Percentiles rank a stretch among this genome's conserved stretches.
Conservation (phyloP, 192 early-diverging fungal genomes). For the Entophlyctis luteolus region DNA sequence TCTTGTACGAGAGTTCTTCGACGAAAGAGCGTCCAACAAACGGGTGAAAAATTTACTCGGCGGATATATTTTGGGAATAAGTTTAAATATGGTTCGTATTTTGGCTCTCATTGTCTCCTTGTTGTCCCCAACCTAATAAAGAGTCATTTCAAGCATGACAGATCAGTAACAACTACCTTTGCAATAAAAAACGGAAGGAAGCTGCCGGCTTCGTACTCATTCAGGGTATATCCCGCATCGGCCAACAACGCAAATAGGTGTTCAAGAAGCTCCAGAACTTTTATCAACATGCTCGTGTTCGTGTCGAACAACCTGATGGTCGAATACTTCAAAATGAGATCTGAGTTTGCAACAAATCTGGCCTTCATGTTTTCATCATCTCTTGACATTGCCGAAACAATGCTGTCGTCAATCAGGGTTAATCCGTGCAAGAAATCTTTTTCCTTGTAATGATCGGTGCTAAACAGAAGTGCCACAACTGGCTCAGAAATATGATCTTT, state of each 20-base stretch:
- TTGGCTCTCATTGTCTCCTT: conserved; percentile 77
- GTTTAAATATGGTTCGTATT: conserved; percentile 67
- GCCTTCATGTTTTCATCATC: conserved; percentile 49
- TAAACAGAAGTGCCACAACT: conserved; percentile 64
- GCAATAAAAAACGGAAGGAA: conserved; percentile 71
- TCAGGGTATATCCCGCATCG: conserved; percentile 56
- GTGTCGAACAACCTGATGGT: conserved; percentile 89
- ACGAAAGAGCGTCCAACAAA: conserved; percentile 68
- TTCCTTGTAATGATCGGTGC: conserved; percentile 83
- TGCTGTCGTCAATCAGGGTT: conserved; percentile 62
- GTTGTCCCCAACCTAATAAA: conserved; percentile 70
- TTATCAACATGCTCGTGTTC: conserved; percentile 82
- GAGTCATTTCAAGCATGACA: not conserved
- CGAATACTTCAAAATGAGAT: conserved; percentile 80
- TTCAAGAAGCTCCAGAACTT: conserved; percentile 77
- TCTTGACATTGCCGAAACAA: conserved; percentile 37
- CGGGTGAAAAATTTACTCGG: conserved; percentile 71
- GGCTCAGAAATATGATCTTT: conserved; percentile 56
- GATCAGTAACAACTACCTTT: conserved; percentile 42
- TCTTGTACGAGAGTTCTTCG: conserved; percentile 74
- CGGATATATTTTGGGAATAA: conserved; percentile 71
- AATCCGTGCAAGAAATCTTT: conserved; percentile 70
- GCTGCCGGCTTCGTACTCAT: conserved; percentile 76
- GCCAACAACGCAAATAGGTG: conserved; percentile 66
- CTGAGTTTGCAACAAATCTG: conserved; percentile 67